phyloP scores from a whole-genome alignment of 805 yeast species.

The Limtongia smithiae region DNA sequence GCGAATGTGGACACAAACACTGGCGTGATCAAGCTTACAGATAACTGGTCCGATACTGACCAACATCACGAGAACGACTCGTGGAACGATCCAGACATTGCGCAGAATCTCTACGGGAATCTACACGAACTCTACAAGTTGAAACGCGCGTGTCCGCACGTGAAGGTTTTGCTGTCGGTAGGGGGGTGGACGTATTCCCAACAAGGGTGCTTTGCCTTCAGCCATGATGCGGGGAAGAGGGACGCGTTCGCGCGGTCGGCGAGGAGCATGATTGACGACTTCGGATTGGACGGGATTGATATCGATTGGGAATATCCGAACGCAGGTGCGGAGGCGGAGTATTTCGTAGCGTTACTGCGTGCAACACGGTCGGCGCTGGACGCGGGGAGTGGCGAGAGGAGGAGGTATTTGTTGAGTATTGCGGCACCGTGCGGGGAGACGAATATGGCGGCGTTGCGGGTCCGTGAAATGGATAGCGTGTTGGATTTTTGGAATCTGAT shows the following conservation, averaged over 20 bases:
- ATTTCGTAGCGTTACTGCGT: constrained; percentile 45
- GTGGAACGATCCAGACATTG: constrained; percentile 8
- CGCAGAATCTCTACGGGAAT: constrained; percentile 42
- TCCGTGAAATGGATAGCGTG: constrained; percentile 54
- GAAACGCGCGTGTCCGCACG: constrained; percentile 42
- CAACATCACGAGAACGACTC: constrained; percentile 10
- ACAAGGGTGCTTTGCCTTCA: constrained; percentile 42
- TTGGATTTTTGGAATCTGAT: constrained; percentile 77
- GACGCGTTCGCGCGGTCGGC: constrained; percentile 50
- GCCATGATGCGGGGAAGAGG: constrained; percentile 40
- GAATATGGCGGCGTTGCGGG: constrained; percentile 37
- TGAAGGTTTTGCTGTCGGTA: constrained; percentile 66
- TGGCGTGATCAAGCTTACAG: constrained; percentile 56
- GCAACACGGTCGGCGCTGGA: constrained; percentile 38
- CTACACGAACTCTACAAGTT: constrained; percentile 49
- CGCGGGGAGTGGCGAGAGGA: constrained; percentile 9
- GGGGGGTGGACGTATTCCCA: constrained; percentile 73
- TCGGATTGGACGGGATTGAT: constrained; percentile 84
- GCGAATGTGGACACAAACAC: constrained; percentile 52
- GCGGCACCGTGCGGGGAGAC: constrained; percentile 72
- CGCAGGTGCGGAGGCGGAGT: constrained; percentile 44
- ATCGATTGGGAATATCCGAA: constrained; percentile 92
- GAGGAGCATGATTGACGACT: constrained; percentile 44
- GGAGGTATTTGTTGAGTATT: constrained; percentile 52
- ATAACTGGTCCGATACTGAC: constrained; percentile 54